Evolutionary conservation across 192 early-diverging fungal genomes (phyloP), one percentile per base, ranked within the genome.

Genomic region (Helicostylum pulchrum): DNA sequence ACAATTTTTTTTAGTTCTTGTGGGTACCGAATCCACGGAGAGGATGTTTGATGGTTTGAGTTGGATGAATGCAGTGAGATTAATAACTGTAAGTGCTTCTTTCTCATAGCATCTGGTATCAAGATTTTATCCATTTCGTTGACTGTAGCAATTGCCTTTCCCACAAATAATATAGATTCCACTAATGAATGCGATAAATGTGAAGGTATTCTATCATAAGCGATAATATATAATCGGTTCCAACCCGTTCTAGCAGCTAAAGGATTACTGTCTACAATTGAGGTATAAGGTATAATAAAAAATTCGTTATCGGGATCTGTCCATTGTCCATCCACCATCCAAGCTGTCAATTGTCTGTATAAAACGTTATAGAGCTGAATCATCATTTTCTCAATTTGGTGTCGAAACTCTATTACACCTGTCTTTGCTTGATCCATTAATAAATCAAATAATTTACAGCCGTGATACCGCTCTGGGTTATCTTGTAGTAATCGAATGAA

Each of bases 311-410:
- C 71, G 0, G 86, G 77, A 64, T 88, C 87, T 39, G 70, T 52
- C 51, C 88, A 71, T 30, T 78, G 71, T 9, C 87, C 90, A 72
- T 87, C 87, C 7, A 92, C 67, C 57, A 88, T 78, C 87, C 87
- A 92, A 1, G 73, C 73, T 11, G 83, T 74, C 7, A 90, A 69
- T 45, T 88, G 83, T 46, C 82, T 62, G 49, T 79, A 82, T 57
- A 90, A 68, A 0, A 88, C 82, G 9, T 64, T 66, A 53, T 78
- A 78, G 26, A 77, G 77, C 15, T 74, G 72, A 9, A 74, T 62
- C 12, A 85, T 58, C 26, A 87, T 45, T n/a, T 71, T 64, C 6
- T 66, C 68, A 73, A 81, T 77, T 42, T 80, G 76, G 11, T 78
- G 68, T 26, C 73, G 66, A 34, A 84, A 67, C 53, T 83, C 76